Conservation (phyloP, 2,329 filamentous ascomycete species). For the Cladosporium sp. region DNA sequence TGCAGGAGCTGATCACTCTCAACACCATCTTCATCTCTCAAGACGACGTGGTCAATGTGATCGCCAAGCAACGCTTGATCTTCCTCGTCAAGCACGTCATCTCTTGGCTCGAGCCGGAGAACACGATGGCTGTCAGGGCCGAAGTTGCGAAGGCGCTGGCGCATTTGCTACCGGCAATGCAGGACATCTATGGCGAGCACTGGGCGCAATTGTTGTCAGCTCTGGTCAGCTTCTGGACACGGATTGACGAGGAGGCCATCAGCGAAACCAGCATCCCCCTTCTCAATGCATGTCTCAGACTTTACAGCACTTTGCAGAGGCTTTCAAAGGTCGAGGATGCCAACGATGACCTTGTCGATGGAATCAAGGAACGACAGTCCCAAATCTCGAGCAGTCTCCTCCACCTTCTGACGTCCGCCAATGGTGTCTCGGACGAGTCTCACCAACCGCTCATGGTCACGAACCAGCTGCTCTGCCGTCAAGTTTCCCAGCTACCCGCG, state of each 20-base stretch:
- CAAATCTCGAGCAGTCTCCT: slow-evolving; percentile 54
- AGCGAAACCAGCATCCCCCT: slow-evolving; percentile 30
- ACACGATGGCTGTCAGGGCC: slow-evolving; percentile 48
- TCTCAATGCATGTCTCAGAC: slow-evolving; percentile 65
- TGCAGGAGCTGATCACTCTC: slow-evolving; percentile 47
- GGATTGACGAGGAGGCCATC: slow-evolving; percentile 3
- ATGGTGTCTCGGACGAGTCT: slow-evolving; percentile 45
- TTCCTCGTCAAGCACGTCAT: slow-evolving; percentile 77
- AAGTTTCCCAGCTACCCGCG: slow-evolving; percentile 59
- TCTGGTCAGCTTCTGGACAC: slow-evolving; percentile 33
- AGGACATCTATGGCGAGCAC: slow-evolving; percentile 79
- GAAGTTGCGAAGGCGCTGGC: slow-evolving; percentile 49
- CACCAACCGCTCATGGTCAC: slow-evolving; percentile 68
- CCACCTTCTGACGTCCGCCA: slow-evolving; percentile 50
- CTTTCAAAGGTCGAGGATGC: slow-evolving; percentile 54
- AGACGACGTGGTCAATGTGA: slow-evolving; percentile 44
- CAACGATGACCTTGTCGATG: slow-evolving; percentile 81
- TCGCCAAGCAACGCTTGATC: slow-evolving; percentile 60
- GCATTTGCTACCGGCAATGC: slow-evolving; percentile 63
- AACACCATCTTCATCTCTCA: slow-evolving; percentile 49
- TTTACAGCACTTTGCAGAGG: slow-evolving; percentile 58
- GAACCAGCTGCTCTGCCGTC: slow-evolving; percentile 65
- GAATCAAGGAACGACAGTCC: slow-evolving; percentile 56
- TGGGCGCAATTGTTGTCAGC: slow-evolving; percentile 55
- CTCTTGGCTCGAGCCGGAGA: slow-evolving; percentile 56